These are phyloP conservation scores for Neurospora discreta DNA, from an alignment of 495 filamentous ascomycete genomes.

Conservation along the genomic window DNA sequence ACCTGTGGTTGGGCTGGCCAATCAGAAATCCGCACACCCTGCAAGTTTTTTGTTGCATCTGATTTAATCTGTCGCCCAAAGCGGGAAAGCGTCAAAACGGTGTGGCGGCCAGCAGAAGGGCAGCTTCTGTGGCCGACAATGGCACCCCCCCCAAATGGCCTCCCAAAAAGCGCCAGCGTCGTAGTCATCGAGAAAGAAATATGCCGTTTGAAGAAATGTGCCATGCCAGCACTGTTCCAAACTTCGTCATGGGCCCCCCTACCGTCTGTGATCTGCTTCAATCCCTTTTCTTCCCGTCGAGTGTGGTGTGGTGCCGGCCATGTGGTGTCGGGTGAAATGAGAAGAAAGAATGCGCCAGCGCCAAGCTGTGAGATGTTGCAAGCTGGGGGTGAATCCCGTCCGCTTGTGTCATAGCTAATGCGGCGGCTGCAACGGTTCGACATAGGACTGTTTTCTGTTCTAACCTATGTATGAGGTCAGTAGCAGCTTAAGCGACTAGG, in stretches of 20 bases:
- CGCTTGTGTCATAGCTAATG: neutral
- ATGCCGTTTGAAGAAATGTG: neutral
- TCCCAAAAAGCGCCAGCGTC: conserved; percentile 8
- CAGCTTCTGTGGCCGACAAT: too few species aligned
- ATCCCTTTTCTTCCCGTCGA: neutral
- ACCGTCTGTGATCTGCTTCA: neutral
- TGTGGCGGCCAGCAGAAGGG: conserved; percentile 16
- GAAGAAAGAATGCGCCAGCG: neutral
- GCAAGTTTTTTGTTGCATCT: conserved; percentile 15
- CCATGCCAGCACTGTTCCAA: neutral
- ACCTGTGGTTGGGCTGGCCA: conserved; percentile 27
- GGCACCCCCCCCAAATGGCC: neutral
- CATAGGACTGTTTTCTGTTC: neutral
- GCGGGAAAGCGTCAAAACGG: conserved; percentile 17
- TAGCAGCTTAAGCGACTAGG: neutral
- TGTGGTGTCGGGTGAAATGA: neutral
- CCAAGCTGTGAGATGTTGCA: neutral
- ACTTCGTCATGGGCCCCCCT: neutral
- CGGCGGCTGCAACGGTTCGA: neutral
- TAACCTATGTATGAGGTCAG: neutral
- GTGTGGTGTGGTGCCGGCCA: neutral
- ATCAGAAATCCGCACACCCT: conserved; percentile 29
- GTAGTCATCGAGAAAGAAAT: neutral
- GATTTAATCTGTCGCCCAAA: conserved; percentile 21
- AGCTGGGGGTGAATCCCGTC: neutral